Conservation (phyloP, 768 basidiomycete genomes). For the Agaricus blazei region DNA sequence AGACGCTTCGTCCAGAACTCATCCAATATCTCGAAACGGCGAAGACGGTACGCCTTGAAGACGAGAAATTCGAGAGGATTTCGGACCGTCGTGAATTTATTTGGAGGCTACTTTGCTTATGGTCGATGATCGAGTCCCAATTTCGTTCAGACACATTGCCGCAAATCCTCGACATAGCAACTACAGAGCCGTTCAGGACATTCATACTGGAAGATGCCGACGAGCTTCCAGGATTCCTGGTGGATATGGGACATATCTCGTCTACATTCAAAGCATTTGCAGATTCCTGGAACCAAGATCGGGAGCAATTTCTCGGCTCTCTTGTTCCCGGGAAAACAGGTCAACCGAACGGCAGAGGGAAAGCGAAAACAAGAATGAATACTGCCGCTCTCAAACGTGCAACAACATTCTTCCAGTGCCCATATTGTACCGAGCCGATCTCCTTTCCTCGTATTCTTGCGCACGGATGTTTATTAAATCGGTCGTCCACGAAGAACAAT, state of each 20-base stretch:
- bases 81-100: not conserved
- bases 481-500: not conserved
- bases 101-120: not conserved
- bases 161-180: not conserved
- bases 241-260: conserved; percentile 5
- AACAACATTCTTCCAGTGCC: conserved; percentile 27
- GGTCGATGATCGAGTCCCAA: not conserved
- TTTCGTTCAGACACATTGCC: not conserved
- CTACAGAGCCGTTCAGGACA: conserved; percentile 1
- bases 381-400: conserved; percentile 20
- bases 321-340: conserved; percentile 13
- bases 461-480: conserved; percentile 19
- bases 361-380: not conserved
- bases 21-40: conserved; percentile 12
- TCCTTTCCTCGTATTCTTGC: conserved; percentile 25
- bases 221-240: conserved; percentile 1
- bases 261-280: conserved; percentile 4
- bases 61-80: not conserved
- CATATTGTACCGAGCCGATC: conserved; percentile 24
- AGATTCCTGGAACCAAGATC: conserved; percentile 18
- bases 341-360: not conserved
- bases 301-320: conserved; percentile 14
- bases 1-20: conserved; percentile 16
- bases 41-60: conserved; percentile 8
- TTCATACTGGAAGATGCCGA: not conserved